Evolutionary conservation across 192 early-diverging fungal genomes (phyloP), one percentile per base, ranked within the genome.

Genomic region (Coemansia sp.): DNA sequence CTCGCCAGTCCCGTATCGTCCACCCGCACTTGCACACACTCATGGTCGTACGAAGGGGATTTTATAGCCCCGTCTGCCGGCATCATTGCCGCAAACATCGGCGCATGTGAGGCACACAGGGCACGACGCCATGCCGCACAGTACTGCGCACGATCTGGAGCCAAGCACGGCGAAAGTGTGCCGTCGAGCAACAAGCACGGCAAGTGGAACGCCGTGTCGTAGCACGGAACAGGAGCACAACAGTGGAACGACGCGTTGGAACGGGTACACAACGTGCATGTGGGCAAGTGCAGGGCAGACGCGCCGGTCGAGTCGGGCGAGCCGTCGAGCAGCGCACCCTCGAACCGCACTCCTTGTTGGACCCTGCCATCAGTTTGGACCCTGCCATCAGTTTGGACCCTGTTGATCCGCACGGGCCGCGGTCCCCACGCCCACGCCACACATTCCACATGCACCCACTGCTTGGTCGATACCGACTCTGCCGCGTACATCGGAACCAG

Each of bases 351-450:
- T 38, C 39, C n/a, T 14, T 21, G 35, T 17, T 58, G 52, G 21
- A 17, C 24, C 52, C 17, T 35, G 35, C 29, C 39, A 17, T 23
- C 49, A 5, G 12, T 5, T 5, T 27, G 27, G 27, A 27, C 2
- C 27, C 27, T 27, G 27, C 5, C 27, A 27, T 27, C 32, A 1
- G 32, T 8, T 7, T 35, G 32, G 32, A 35, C 32, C 32, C 23
- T 45, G 32, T 15, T 50, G 23, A 23, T 49, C 32, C 1, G 35
- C 0, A 68, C 58, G 4, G 72, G 48, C 21, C 77, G 72, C 47
- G 78, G 78, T 0, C 78, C 78, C 78, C 78, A 81, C 17, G 78
- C 65, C 78, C 78, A 81, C 12, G 78, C 78, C 23, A 81, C 47
- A 11, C 78, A 81, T 32, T 81, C 78, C 29, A 75, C 69, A 51